Percentiles rank a stretch among this genome's conserved stretches.
Evolutionary conservation across 2,329 filamentous ascomycete species (phyloP).

Genomic region (Zymoseptoria ardabiliae): DNA sequence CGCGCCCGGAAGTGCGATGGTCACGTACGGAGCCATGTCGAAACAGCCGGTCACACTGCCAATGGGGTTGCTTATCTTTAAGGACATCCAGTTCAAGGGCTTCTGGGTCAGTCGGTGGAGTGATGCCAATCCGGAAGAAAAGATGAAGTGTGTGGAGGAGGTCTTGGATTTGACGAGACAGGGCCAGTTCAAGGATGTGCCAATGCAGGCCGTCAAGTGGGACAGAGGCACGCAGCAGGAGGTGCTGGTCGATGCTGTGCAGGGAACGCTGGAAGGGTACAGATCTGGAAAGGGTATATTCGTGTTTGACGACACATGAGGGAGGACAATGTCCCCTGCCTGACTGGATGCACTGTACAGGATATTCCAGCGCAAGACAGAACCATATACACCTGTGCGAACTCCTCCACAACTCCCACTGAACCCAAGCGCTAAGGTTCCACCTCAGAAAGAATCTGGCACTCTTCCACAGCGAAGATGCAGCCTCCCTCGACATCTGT

Average conservation of each 20-base stretch:
- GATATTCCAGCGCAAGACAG: too few relatives aligned
- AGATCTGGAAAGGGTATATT: slow-evolving; percentile 85
- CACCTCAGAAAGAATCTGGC: too few relatives aligned
- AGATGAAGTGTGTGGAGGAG: slow-evolving; percentile 74
- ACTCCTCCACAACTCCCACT: too few relatives aligned
- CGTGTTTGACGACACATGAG: slow-evolving; percentile 56
- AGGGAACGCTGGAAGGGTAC: slow-evolving; percentile 76
- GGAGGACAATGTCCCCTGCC: too few relatives aligned
- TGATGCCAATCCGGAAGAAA: slow-evolving; percentile 63
- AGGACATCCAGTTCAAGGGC: slow-evolving; percentile 77
- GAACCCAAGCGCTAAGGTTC: too few relatives aligned
- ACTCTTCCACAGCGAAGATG: too few relatives aligned
- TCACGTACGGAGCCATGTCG: slow-evolving; percentile 95
- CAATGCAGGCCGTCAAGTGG: slow-evolving; percentile 78
- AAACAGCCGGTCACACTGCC: slow-evolving; percentile 77
- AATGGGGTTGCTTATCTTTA: slow-evolving; percentile 84
- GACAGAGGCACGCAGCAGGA: slow-evolving; percentile 68
- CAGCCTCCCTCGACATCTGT: too few relatives aligned
- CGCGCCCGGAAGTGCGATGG: slow-evolving; percentile 59
- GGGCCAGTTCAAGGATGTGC: slow-evolving; percentile 75
- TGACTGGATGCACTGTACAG: too few relatives aligned
- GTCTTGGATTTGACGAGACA: slow-evolving; percentile 67
- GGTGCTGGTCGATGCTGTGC: slow-evolving; percentile 64
- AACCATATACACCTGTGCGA: too few relatives aligned
- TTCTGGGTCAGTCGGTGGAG: slow-evolving; percentile 96